phyloP scores from a whole-genome alignment of 192 early-diverging fungal species.

The Podila clonocystis region DNA sequence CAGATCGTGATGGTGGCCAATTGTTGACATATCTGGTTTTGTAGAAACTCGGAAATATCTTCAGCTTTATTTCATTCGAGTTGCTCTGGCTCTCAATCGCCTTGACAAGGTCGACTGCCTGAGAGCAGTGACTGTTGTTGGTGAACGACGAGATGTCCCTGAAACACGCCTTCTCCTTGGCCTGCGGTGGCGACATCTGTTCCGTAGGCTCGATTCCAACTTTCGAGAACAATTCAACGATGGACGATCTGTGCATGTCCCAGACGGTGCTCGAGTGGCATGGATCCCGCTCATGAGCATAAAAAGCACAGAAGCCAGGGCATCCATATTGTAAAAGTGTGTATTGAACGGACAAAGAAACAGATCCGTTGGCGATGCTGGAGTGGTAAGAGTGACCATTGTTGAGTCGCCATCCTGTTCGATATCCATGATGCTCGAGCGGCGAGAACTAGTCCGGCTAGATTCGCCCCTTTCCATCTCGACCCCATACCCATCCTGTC shows the following conservation, averaged over 20 bases:
- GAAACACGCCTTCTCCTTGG: background rate
- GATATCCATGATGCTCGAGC: background rate
- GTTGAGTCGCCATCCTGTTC: background rate
- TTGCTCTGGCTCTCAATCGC: background rate
- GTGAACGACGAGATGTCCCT: no score
- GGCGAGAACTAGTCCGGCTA: constrained; percentile 14
- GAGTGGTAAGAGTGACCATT: background rate
- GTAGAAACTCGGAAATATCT: no score
- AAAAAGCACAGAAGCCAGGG: background rate
- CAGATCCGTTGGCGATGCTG: background rate
- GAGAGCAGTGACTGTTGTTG: background rate
- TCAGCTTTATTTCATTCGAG: background rate
- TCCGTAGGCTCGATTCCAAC: no score
- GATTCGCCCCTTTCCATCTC: constrained; percentile 2
- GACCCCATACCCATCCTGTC: background rate
- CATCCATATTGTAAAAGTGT: background rate
- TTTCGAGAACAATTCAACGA: background rate
- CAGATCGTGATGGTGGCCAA: no score
- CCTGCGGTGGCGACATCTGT: no score
- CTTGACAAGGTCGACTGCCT: background rate
- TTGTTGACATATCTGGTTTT: no score
- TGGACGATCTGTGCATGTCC: background rate
- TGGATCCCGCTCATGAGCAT: background rate
- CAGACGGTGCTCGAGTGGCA: background rate
- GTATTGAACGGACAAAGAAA: background rate